Evolutionary conservation across 148 eudicot genomes (phyloP), one percentile per base, ranked within the genome.

Genomic region (Dianthus caryophyllus): DNA sequence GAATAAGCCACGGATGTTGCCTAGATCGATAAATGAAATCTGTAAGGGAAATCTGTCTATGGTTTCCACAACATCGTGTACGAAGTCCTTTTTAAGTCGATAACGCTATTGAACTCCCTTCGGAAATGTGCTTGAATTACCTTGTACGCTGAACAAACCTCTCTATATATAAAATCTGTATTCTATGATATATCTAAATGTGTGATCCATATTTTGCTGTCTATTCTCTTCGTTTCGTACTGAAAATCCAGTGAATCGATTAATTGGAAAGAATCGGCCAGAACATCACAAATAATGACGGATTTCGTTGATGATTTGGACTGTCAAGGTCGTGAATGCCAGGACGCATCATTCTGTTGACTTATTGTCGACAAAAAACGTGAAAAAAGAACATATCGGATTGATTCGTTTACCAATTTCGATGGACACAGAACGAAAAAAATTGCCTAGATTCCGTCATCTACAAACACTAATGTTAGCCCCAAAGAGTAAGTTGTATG

Each of bases 1-100:
- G 64, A 64, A 51, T 50, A 66, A 70, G 58, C 47, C 20, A 27
- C 20, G 70, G 65, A 57, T 44, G 50, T 50, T 5, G 24, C 39
- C 20, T 57, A 31, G 61, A 57, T 57, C 9, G 39, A 52, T n/a
- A 50, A 36, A n/a, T 6, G 53, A 48, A 12, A 20, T 44, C 15
- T 49, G 12, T 29, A 49, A 70, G 31, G 59, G 43, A 31, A n/a
- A 17, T 72, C 26, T 8, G 36, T 48, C 39, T 14, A 48, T 14
- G 53, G 62, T 14, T 14, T 59, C 53, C 30, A 11, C 17, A 33
- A 62, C 25, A 61, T 25, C 33, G 55, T 13, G 4, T 36, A n/a
- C 51, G 16, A 51, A 18, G 1, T 9, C 6, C 44, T 33, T 33
- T n/a, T n/a, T n/a, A n/a, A n/a, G n/a, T n/a, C n/a, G n/a, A n/a